Evolutionary conservation across 2,329 filamentous ascomycete genomes (phyloP), one percentile per base, ranked within the genome.

Genomic region (Fusarium equiseti): DNA sequence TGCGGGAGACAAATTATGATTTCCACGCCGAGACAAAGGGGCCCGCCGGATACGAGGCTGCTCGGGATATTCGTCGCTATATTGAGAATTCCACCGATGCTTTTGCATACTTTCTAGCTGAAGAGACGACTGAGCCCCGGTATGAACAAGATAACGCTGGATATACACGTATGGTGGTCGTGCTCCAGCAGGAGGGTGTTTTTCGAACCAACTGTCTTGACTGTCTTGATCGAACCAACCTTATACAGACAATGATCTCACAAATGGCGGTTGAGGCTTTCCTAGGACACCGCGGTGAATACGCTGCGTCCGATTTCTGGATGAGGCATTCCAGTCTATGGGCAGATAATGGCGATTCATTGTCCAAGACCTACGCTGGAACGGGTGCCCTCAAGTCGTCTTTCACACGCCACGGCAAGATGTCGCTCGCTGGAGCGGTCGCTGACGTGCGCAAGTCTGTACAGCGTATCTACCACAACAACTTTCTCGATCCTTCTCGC

Each of bases 131-230:
- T 46, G 89, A 92, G 53, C 74, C 80, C 20, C 78, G 80, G 20
- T 82, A 86, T 31, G 75, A 77, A 11, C 77, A 75, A 4, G 76
- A 79, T 16, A 79, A 79, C n/a, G 83, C 73, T 42, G 73, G 75
- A 15, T 76, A 81, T 27, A 75, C 76, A 9, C 83, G 87, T 24
- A 84, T 84, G 83, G 87, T 92, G 10, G 89, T 94, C 3, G 88
- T 97, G 24, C 83, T 98, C 53, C 94, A 97, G 77, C 96, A 99
- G 80, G 93, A 97, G 78, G 95, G 96, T n/a, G 89, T 97, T 8
- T 98, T 98, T 79, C 88, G 95, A 67, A 97, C 95, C 6, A 99
- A 99, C 76, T 99, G 96, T 78, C 85, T 99, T 27, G 96, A 99
- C 79, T 99, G 96, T 78, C 84, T 99, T 45, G 96, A 99, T 79